Conservation (phyloP, 192 early-diverging fungal genomes). For the Backusella luteola region DNA sequence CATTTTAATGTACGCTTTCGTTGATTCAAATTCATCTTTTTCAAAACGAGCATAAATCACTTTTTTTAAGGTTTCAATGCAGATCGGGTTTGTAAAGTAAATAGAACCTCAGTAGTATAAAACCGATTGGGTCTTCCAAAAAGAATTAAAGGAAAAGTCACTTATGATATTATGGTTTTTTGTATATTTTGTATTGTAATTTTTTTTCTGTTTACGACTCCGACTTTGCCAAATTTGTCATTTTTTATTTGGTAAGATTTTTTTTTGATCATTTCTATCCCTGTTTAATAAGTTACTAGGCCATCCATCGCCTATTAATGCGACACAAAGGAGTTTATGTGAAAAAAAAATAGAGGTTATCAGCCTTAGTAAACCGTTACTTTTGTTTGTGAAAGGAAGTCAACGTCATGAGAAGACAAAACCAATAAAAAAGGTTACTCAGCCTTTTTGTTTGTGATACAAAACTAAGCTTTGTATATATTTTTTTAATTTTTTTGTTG, state of each 20-base stretch:
- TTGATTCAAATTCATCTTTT: not conserved
- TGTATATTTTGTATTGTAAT: constrained; percentile 8
- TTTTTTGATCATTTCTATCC: not conserved
- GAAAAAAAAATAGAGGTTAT: not conserved
- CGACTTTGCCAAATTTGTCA: not conserved
- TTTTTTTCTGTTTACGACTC: not conserved
- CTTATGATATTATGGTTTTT: not conserved
- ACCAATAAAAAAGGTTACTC: constrained; percentile 4
- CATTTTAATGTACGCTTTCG: not conserved
- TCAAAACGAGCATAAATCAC: not conserved
- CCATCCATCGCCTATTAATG: not conserved
- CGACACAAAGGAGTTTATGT: constrained; percentile 1
- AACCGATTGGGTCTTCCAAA: constrained; percentile 2
- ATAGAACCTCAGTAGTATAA: not conserved
- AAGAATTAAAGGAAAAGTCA: not conserved
- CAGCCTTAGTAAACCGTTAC: not conserved
- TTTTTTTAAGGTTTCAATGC: not conserved
- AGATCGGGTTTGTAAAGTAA: not conserved
- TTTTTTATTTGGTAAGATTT: not conserved
- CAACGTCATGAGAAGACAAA: constrained; percentile 1
- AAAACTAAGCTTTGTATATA: not conserved
- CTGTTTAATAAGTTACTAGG: not conserved
- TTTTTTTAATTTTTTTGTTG: not conserved
- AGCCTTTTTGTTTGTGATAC: not conserved
- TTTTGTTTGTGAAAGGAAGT: not conserved